Percentiles rank a stretch among this genome's conserved stretches.
These are phyloP conservation scores for Talaromyces thailandensis DNA, from an alignment of 495 filamentous ascomycete genomes.

Conservation along the genomic window DNA sequence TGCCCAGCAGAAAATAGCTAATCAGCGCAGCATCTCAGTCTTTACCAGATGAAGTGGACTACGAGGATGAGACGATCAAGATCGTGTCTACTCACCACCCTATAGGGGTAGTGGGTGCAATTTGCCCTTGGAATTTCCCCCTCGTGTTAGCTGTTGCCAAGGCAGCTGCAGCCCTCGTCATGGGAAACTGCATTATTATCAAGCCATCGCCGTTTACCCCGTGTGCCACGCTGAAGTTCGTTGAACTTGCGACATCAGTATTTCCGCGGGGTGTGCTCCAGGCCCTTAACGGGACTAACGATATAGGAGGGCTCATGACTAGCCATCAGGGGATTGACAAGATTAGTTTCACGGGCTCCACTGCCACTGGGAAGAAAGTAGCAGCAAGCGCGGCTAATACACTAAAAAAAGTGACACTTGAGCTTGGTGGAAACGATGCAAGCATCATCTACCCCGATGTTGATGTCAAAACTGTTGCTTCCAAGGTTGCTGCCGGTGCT, in stretches of 20 bases:
- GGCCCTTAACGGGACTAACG: slow-evolving; percentile 55
- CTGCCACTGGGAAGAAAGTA: slow-evolving; percentile 53
- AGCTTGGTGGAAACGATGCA: slow-evolving; percentile 59
- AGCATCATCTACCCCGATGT: slow-evolving; percentile 58
- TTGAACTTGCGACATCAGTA: slow-evolving; percentile 50
- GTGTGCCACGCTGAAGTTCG: slow-evolving; percentile 56
- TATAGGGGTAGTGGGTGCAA: slow-evolving; percentile 39
- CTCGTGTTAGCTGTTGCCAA: slow-evolving; percentile 44
- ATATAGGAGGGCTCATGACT: slow-evolving; percentile 50
- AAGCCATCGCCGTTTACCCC: slow-evolving; percentile 58
- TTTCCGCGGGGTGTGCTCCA: slow-evolving; percentile 61
- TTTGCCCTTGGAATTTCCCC: slow-evolving; percentile 56
- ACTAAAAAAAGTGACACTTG: slow-evolving; percentile 51
- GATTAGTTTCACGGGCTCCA: slow-evolving; percentile 62
- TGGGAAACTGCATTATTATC: slow-evolving; percentile 54
- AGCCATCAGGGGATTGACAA: slow-evolving; percentile 54
- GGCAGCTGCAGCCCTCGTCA: slow-evolving; percentile 43
- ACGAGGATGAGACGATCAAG: slow-evolving; percentile 31
- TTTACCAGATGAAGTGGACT: not conserved
- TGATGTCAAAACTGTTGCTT: slow-evolving; percentile 50
- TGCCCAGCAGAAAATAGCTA: not conserved
- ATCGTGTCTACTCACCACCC: slow-evolving; percentile 38
- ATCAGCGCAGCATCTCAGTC: not conserved
- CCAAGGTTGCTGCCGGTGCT: slow-evolving; percentile 38
- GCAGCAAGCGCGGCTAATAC: slow-evolving; percentile 51